Conservation (phyloP, 1,284 basidiomycete species). For the Coniferiporia weirii region DNA sequence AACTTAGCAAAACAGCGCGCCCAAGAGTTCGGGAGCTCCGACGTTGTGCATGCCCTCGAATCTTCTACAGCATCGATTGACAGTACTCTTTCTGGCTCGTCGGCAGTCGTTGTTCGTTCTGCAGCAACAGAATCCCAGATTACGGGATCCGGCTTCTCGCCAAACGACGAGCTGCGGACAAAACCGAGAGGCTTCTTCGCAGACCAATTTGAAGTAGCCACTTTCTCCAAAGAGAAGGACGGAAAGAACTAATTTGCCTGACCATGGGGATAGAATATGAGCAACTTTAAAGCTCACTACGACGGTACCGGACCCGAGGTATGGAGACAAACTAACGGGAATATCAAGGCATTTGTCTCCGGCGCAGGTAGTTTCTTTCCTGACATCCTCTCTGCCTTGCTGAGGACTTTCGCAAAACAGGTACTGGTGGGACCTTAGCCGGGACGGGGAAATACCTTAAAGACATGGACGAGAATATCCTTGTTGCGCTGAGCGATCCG, state of each 20-base stretch:
- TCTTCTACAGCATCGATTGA: slow-evolving; percentile 24
- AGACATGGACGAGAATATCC: slow-evolving; percentile 54
- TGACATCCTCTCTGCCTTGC: neutral
- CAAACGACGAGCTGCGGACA: slow-evolving; percentile 37
- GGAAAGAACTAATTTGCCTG: neutral
- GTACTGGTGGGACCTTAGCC: slow-evolving; percentile 93
- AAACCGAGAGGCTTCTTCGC: slow-evolving; percentile 81
- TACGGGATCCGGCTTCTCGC: slow-evolving; percentile 32
- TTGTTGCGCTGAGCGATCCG: slow-evolving; percentile 86
- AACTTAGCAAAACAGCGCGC: slow-evolving; percentile 81
- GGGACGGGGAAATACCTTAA: slow-evolving; percentile 83
- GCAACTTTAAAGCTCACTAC: slow-evolving; percentile 89
- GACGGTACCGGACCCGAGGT: slow-evolving; percentile 93
- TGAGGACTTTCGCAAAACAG: slow-evolving; percentile 29
- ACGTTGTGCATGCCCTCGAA: slow-evolving; percentile 29
- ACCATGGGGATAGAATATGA: slow-evolving; percentile 56
- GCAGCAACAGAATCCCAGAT: slow-evolving; percentile 40
- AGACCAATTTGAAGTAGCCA: slow-evolving; percentile 84
- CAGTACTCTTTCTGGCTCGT: slow-evolving; percentile 31
- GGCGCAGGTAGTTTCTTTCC: slow-evolving; percentile 65
- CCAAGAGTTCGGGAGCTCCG: slow-evolving; percentile 57
- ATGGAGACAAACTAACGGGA: slow-evolving; percentile 86
- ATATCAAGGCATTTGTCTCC: slow-evolving; percentile 84
- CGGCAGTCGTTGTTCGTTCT: slow-evolving; percentile 53
- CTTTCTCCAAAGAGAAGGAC: neutral